Evolutionary conservation across 2,329 filamentous ascomycete species (phyloP).

Genomic region (Lachnellula cervina): DNA sequence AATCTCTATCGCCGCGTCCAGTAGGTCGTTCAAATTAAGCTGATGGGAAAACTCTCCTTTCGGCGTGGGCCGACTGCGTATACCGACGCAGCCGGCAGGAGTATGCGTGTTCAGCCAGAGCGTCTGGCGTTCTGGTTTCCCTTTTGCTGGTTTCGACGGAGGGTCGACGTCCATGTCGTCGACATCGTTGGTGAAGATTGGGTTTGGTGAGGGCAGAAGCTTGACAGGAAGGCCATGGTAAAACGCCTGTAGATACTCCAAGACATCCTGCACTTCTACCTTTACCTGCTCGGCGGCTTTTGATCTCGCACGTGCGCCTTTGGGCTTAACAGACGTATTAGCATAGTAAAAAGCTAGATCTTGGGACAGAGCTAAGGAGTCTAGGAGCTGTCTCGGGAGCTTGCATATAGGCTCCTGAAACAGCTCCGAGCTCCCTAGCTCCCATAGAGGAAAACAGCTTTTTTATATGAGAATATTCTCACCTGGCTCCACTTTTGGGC

Average conservation of each 20-base stretch:
- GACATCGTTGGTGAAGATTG: constrained; percentile 15
- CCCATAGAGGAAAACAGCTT: no score
- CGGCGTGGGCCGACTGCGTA: constrained; percentile 19
- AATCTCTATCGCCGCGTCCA: constrained; percentile 24
- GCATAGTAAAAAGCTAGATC: no score
- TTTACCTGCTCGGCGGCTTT: constrained; percentile 4
- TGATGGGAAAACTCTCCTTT: constrained; percentile 21
- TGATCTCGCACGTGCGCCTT: no score
- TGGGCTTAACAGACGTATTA: no score
- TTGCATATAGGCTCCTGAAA: no score
- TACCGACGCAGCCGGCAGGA: constrained; percentile 11
- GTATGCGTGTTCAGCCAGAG: constrained; percentile 9
- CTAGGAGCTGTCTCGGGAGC: no score
- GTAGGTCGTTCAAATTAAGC: constrained; percentile 25
- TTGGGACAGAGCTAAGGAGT: no score
- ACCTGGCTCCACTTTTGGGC: constrained; percentile 11
- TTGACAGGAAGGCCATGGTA: constrained; percentile 26
- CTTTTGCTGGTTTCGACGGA: not conserved
- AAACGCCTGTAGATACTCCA: constrained; percentile 24
- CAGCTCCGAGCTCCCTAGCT: no score
- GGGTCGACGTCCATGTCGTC: not conserved
- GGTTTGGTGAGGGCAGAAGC: constrained; percentile 8
- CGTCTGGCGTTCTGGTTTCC: not conserved
- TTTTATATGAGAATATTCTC: no score
- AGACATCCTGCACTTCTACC: constrained; percentile 9